Base-by-base conservation (phyloP, 345 rosid genomes). In the Raphanus sativus region DNA sequence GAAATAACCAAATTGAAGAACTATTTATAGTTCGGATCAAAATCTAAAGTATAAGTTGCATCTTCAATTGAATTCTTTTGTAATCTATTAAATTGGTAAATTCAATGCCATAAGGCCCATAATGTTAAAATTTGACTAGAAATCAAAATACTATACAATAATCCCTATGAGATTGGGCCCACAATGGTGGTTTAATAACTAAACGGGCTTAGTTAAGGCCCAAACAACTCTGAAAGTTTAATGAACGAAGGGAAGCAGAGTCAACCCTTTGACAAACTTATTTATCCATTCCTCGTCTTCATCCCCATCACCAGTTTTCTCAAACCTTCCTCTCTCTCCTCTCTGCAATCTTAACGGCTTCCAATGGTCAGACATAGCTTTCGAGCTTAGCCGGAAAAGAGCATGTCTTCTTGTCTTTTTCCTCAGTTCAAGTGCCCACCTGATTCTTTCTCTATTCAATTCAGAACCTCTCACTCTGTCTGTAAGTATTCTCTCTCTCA, bases 381-480 rank as follows among this genome's bases (percentile, higher is more conserved):
- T 69, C 79, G 71, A 32, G 48, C 16, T 55, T 74, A 80, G 75
- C 72, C 38, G 26, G 58, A 56, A 74, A 55, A 10, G 79, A 74
- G 71, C 33, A 80, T 80, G 82, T 80, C 82, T 4, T 92, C 98
- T 52, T 92, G 94, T 84, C 85, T 94, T 29, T 83, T 94, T 69
- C 97, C 94, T 4, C 97, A 88, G 84, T 89, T 94, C 87, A 94
- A 90, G 88, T 92, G 97, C 80, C 96, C 86, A 16, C 96, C 96
- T 8, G 94, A 84, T 83, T 72, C 85, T 16, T 86, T 94, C 85
- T 82, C 86, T 80, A 69, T 88, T 76, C 91, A 88, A 32, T 86
- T 89, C 86, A 84, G 85, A 74, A 67, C 87, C 79, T 85, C 82
- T 75, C 80, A 61, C 45, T 68, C 81, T 69, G 78, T 69, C 73